phyloP scores from a whole-genome alignment of 257 asterid genomes.

The Solanum raphanifolium region DNA sequence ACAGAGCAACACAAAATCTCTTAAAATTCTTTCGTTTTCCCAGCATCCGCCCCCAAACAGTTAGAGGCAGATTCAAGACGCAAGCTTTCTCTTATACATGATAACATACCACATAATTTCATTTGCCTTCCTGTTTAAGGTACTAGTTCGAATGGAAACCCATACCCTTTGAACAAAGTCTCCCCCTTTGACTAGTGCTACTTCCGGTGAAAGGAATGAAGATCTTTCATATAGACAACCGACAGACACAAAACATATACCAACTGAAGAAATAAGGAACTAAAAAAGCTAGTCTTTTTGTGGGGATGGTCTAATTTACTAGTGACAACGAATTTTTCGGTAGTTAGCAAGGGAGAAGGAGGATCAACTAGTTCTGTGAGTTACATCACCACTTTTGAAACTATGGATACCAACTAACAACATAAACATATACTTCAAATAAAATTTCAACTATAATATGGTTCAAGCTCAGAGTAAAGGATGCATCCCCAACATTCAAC shows the following conservation, averaged over 20 bases:
- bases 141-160: not conserved
- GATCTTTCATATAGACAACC: not conserved
- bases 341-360: not conserved
- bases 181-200: not conserved
- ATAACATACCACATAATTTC: not conserved
- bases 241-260: not conserved
- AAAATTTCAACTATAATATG: not conserved
- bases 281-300: not conserved
- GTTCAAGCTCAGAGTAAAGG: not conserved
- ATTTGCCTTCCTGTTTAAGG: not conserved
- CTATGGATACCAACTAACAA: not conserved
- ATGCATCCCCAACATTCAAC: not conserved
- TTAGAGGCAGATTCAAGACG: not conserved
- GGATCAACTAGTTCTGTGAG: not conserved
- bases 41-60: not conserved
- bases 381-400: not conserved
- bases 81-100: not conserved
- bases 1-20: not conserved
- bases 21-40: not conserved
- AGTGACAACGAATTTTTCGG: not conserved
- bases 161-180: not conserved
- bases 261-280: not conserved
- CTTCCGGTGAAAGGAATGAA: not conserved
- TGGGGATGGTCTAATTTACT: not conserved
- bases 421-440: not conserved